phyloP scores from a whole-genome alignment of 345 rosid genomes.

The Anacardium occidentale region DNA sequence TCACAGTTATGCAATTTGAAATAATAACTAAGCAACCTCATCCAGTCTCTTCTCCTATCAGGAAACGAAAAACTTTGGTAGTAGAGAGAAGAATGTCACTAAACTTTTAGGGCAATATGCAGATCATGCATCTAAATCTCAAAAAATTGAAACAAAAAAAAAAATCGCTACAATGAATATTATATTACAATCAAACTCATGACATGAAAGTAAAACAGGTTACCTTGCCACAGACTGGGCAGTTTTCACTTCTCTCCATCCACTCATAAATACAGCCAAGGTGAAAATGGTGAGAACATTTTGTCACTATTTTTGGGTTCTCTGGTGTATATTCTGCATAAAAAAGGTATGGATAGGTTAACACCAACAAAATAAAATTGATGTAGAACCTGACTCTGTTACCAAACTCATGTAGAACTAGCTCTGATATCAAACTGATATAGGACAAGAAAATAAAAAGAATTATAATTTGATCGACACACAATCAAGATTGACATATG shows the following conservation, averaged over 20 bases:
- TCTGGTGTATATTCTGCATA: slow-evolving; percentile 87
- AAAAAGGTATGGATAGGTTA: not conserved
- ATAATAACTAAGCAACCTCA: not conserved
- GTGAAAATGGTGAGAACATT: slow-evolving; percentile 94
- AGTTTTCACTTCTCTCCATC: slow-evolving; percentile 99
- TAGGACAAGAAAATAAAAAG: no score
- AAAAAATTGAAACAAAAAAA: not conserved
- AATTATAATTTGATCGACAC: no score
- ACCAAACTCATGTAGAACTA: no score
- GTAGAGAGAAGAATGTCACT: no score
- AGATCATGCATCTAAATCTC: not conserved
- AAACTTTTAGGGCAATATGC: no score
- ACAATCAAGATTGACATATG: no score
- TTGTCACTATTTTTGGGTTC: slow-evolving; percentile 88
- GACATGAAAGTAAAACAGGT: slow-evolving; percentile 3
- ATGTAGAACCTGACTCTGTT: no score
- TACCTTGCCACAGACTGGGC: slow-evolving; percentile 99
- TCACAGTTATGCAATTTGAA: not conserved
- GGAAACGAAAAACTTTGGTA: not conserved
- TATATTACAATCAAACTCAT: slow-evolving; percentile 1
- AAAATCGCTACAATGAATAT: slow-evolving; percentile 6
- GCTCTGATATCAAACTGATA: no score
- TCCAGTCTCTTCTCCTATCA: not conserved
- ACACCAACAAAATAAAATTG: not conserved
- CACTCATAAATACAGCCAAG: slow-evolving; percentile 99